phyloP scores from a whole-genome alignment of 352 stramenopile species.

The Globisporangium cederbergense region DNA sequence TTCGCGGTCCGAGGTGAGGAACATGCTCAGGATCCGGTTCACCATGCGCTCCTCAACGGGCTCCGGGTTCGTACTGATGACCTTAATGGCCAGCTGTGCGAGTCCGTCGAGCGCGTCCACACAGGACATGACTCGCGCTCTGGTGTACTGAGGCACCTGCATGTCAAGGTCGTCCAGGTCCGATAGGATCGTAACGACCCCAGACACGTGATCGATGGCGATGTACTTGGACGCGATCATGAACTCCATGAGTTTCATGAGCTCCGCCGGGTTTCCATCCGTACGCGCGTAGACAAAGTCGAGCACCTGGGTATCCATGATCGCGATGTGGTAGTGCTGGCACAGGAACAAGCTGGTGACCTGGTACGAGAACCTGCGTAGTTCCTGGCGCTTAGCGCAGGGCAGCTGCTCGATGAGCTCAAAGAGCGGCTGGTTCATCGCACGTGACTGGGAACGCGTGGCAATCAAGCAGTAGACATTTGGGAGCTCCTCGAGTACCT shows the following conservation, averaged over 20 bases:
- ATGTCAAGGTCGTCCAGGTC: constrained; percentile 77
- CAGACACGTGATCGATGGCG: constrained; percentile 37
- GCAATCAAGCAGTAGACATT: constrained; percentile 58
- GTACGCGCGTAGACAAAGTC: constrained; percentile 68
- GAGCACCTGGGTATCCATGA: constrained; percentile 78
- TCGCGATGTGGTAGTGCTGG: constrained; percentile 74
- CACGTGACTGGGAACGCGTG: constrained; percentile 32
- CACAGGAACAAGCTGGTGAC: constrained; percentile 72
- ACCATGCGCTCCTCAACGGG: constrained; percentile 57
- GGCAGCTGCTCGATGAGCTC: constrained; percentile 35
- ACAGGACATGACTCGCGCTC: constrained; percentile 68
- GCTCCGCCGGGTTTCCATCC: constrained; percentile 59
- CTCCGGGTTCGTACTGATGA: constrained; percentile 68
- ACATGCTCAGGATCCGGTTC: constrained; percentile 45
- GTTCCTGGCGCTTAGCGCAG: constrained; percentile 42
- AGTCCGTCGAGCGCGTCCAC: constrained; percentile 49
- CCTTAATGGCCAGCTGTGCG: constrained; percentile 57
- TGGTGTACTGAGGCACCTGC: constrained; percentile 66
- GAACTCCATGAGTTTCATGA: constrained; percentile 65
- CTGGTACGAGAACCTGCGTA: constrained; percentile 58
- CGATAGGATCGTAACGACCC: constrained; percentile 59
- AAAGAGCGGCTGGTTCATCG: constrained; percentile 36
- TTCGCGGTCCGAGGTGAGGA: constrained; percentile 34
- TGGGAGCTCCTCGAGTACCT: constrained; percentile 51
- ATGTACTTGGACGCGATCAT: constrained; percentile 73